A percentile compares a stretch with the other conserved stretches of the same genome.
Evolutionary conservation across 257 asterid species (phyloP).

Genomic region (Nyctanthes arbortristis): DNA sequence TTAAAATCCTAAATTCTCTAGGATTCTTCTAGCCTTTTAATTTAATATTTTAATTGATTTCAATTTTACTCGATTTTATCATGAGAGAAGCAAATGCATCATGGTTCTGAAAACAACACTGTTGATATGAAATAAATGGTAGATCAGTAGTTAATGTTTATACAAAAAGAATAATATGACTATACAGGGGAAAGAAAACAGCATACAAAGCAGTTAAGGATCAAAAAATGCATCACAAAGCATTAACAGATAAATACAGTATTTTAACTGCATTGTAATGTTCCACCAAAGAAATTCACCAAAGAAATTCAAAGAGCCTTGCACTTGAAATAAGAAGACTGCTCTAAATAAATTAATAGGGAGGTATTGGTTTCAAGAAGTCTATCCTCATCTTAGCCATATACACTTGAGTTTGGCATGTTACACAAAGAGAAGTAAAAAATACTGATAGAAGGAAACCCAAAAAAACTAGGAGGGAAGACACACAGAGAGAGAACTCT

Average conservation of each 20-base stretch:
- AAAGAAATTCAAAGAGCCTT: neutral
- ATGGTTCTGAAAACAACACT: neutral
- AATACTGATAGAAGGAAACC: no score
- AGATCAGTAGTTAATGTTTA: neutral
- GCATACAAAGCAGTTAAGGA: neutral
- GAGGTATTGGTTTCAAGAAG: neutral
- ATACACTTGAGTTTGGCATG: slow-evolving; percentile 3
- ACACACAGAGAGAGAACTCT: no score
- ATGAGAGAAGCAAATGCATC: neutral
- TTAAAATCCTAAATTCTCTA: neutral
- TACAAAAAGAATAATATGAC: neutral
- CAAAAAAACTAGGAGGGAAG: no score
- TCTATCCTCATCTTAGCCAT: neutral
- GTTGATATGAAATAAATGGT: neutral
- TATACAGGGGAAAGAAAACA: neutral
- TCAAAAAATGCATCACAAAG: neutral
- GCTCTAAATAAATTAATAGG: neutral
- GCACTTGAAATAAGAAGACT: neutral
- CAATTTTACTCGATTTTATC: neutral
- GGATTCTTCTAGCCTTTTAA: neutral
- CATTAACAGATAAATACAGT: neutral
- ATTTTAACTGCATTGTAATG: neutral
- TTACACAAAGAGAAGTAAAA: neutral
- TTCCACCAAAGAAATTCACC: neutral
- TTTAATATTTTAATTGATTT: neutral